A percentile compares a stretch with the other conserved stretches of the same genome.
phyloP scores from a whole-genome alignment of 192 early-diverging fungal species.

The Linnemannia zychae region DNA sequence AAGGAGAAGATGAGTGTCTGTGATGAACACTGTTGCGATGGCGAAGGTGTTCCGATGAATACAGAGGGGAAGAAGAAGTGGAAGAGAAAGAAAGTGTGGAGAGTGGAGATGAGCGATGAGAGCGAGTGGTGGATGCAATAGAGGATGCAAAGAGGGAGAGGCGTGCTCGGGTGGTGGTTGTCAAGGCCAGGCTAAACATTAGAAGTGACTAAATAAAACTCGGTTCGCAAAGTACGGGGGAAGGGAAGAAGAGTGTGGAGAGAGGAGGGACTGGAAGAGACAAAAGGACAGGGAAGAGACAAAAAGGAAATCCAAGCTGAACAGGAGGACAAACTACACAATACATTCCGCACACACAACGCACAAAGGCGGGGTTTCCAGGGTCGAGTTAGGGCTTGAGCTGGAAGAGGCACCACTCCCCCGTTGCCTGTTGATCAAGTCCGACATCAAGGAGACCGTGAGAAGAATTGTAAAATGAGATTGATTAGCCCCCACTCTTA shows the following conservation, averaged over 20 bases:
- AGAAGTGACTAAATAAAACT: not conserved
- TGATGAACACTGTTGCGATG: not conserved
- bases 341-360: too few species aligned
- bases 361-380: too few species aligned
- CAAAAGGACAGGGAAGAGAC: not conserved
- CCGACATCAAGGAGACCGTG: slow-evolving; percentile 6
- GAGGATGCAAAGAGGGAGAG: not conserved
- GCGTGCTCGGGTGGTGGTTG: not conserved
- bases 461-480: slow-evolving; percentile 8
- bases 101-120: slow-evolving; percentile 7
- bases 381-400: not conserved
- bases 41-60: not conserved
- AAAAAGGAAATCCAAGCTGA: too few species aligned
- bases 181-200: not conserved
- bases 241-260: not conserved
- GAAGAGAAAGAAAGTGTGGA: not conserved
- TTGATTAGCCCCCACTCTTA: not conserved
- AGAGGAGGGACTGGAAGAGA: not conserved
- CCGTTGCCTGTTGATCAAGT: slow-evolving; percentile 28
- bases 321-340: too few species aligned
- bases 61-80: not conserved
- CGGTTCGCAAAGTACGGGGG: slow-evolving; percentile 1
- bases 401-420: slow-evolving; percentile 41
- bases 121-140: not conserved
- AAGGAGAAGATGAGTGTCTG: not conserved